Percentiles rank a stretch among this genome's conserved stretches.
phyloP scores from a whole-genome alignment of 441 rosid genomes.

The Flueggea neowawraea region DNA sequence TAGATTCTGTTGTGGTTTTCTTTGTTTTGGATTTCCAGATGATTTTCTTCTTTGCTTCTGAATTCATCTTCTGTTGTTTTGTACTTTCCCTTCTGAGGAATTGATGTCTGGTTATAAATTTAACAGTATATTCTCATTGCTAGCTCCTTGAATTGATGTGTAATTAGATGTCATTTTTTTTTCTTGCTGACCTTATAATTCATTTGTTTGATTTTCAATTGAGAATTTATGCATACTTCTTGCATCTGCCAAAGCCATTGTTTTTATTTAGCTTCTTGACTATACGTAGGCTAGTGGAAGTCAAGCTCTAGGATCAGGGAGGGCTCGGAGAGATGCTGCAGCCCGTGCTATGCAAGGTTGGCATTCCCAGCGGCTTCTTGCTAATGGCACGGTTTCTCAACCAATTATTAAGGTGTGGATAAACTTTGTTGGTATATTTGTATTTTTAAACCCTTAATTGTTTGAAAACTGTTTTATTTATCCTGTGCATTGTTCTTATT shows the following conservation, averaged over 20 bases:
- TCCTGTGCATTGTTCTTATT: neutral
- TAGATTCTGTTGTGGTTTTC: too few species aligned
- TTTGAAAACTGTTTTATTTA: neutral
- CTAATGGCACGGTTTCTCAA: slow-evolving; percentile 57
- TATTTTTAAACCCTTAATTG: neutral
- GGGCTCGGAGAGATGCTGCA: slow-evolving; percentile 73
- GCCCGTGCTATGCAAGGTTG: slow-evolving; percentile 82
- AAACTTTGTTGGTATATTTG: neutral
- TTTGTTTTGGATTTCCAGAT: too few species aligned
- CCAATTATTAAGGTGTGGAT: slow-evolving; percentile 40
- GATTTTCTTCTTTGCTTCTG: too few species aligned
- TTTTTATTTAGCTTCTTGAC: neutral
- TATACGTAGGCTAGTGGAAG: slow-evolving; percentile 35
- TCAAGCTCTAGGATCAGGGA: slow-evolving; percentile 52
- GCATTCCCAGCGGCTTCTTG: slow-evolving; percentile 66
- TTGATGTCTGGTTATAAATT: too few species aligned
- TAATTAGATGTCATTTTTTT: too few species aligned
- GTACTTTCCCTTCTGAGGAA: too few species aligned
- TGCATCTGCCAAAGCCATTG: neutral
- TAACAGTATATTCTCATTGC: too few species aligned
- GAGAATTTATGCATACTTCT: neutral
- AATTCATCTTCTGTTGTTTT: too few species aligned
- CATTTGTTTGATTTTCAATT: neutral
- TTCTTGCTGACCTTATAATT: too few species aligned
- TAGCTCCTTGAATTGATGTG: too few species aligned